A percentile compares a stretch with the other conserved stretches of the same genome.
These are phyloP conservation scores for Saxophila tyrrhenica DNA, from an alignment of 495 filamentous ascomycete genomes.

Conservation along the genomic window DNA sequence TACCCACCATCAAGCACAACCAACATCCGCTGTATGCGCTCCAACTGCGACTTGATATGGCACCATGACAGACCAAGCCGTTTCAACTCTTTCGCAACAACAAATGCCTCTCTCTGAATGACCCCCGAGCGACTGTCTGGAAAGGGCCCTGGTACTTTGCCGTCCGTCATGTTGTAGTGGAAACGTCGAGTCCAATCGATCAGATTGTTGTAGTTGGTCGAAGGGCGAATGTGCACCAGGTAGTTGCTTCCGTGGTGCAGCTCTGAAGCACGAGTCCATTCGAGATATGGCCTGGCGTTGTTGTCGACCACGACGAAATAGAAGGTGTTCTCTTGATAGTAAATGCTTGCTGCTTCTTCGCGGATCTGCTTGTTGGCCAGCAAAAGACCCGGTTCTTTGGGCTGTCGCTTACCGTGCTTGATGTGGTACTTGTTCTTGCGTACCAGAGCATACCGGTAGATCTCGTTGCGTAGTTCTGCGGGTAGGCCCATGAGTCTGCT, in stretches of 20 bases:
- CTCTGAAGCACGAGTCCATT: neutral
- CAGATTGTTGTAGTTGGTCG: neutral
- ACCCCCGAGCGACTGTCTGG: too few species aligned
- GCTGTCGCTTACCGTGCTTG: neutral
- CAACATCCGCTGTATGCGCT: neutral
- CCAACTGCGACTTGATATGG: neutral
- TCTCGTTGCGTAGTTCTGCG: neutral
- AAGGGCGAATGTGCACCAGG: neutral
- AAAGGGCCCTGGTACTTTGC: too few species aligned
- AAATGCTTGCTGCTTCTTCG: conserved; percentile 3
- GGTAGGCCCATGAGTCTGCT: neutral
- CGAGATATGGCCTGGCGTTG: neutral
- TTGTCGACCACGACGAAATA: neutral
- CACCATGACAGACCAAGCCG: neutral
- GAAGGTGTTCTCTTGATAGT: conserved; percentile 8
- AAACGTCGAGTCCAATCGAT: neutral
- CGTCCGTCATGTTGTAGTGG: neutral
- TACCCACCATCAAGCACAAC: neutral
- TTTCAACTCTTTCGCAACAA: neutral
- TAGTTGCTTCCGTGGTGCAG: neutral
- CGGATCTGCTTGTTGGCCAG: conserved; percentile 1
- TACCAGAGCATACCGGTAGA: neutral
- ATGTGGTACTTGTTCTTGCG: neutral
- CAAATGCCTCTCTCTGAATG: too few species aligned
- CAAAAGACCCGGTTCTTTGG: neutral